Percentiles rank a stretch among this genome's conserved stretches.
Conservation (phyloP, 2,329 filamentous ascomycete species). For the Aurifilum marmelostoma region DNA sequence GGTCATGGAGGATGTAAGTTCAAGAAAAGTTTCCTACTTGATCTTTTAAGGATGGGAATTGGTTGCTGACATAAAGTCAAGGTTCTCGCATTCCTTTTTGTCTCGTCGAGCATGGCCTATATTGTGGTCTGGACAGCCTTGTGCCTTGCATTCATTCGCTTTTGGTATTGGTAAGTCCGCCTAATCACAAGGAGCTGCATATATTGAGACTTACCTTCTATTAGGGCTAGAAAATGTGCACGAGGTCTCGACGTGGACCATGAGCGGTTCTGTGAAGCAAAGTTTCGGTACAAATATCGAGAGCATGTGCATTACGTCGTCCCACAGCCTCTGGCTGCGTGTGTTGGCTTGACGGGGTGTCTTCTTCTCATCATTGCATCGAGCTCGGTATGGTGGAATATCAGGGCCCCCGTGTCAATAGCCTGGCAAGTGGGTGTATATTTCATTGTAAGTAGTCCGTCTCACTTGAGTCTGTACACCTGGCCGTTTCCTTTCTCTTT, state of each 20-base stretch:
- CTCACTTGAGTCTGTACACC: not conserved
- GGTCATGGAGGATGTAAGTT: slow-evolving; percentile 10
- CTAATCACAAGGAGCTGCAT: not conserved
- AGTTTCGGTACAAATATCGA: slow-evolving; percentile 4
- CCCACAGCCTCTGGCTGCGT: slow-evolving; percentile 22
- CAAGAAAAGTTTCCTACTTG: too few species aligned
- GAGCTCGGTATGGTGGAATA: slow-evolving; percentile 23
- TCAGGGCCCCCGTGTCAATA: not conserved
- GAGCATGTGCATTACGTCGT: slow-evolving; percentile 13
- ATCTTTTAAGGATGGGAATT: too few species aligned
- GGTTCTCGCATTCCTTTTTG: slow-evolving; percentile 23
- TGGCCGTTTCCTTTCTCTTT: too few species aligned
- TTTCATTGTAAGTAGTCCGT: slow-evolving; percentile 13
- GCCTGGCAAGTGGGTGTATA: slow-evolving; percentile 21
- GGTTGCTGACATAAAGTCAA: not conserved
- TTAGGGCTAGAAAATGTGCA: slow-evolving; percentile 18
- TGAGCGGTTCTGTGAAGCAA: slow-evolving; percentile 2
- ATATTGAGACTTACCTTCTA: not conserved
- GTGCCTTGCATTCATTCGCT: slow-evolving; percentile 23
- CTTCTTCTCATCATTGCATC: slow-evolving; percentile 19
- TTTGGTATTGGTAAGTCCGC: slow-evolving; percentile 19
- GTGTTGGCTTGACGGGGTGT: slow-evolving; percentile 16
- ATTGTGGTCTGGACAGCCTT: slow-evolving; percentile 21
- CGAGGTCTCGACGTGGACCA: slow-evolving; percentile 8
- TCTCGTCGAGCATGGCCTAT: slow-evolving; percentile 26